phyloP scores from a whole-genome alignment of 306 rosid species.

The Oxytropis ochrocephala region DNA sequence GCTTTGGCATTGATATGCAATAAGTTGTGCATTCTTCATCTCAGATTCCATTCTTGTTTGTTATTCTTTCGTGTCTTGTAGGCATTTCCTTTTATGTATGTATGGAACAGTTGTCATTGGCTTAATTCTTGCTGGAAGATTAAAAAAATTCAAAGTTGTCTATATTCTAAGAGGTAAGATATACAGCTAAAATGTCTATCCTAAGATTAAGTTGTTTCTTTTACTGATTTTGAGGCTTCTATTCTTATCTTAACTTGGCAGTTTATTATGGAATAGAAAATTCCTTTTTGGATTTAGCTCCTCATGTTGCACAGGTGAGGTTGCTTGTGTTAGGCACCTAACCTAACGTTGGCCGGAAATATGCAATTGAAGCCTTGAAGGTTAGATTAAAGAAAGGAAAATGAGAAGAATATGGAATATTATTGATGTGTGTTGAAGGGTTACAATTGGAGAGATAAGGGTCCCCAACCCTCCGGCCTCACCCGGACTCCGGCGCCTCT shows the following conservation, averaged over 20 bases:
- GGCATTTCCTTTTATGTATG: conserved; percentile 87
- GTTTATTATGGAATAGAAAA: conserved; percentile 79
- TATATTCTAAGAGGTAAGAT: conserved; percentile 70
- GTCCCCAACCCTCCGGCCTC: too few species aligned
- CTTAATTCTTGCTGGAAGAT: conserved; percentile 71
- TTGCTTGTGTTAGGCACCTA: too few species aligned
- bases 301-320: conserved; percentile 75
- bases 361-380: too few species aligned
- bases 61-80: conserved; percentile 37
- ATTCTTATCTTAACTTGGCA: conserved; percentile 31
- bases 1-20: not conserved
- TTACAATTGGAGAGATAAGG: too few species aligned
- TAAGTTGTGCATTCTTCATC: not conserved
- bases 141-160: conserved; percentile 57
- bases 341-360: too few species aligned
- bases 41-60: conserved; percentile 14
- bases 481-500: too few species aligned
- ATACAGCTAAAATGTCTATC: not conserved
- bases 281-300: conserved; percentile 60
- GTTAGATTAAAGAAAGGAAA: too few species aligned
- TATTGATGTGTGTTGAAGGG: too few species aligned
- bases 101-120: conserved; percentile 70
- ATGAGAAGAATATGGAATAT: too few species aligned
- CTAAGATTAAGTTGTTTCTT: conserved; percentile 12
- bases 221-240: conserved; percentile 20